Conservation (phyloP, 2,329 filamentous ascomycete genomes). For the Bipolaris gigantea region DNA sequence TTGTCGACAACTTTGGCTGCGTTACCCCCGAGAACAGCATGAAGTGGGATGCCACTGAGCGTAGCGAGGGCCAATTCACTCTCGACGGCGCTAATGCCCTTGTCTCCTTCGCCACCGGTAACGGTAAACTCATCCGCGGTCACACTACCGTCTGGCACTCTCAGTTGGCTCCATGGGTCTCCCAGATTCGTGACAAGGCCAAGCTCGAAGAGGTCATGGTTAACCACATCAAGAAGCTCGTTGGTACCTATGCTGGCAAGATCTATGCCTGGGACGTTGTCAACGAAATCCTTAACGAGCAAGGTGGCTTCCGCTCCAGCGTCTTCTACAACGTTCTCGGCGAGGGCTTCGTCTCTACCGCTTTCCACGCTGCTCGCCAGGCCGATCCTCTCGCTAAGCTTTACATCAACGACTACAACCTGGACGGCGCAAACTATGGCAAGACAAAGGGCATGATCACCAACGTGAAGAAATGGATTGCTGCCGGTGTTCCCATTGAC, state of each 20-base stretch:
- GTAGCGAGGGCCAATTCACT: slow-evolving; percentile 55
- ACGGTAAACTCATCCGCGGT: slow-evolving; percentile 62
- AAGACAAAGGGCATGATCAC: slow-evolving; percentile 61
- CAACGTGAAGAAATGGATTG: slow-evolving; percentile 66
- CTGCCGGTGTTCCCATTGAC: slow-evolving; percentile 64
- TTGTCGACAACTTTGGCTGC: slow-evolving; percentile 64
- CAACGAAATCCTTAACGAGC: slow-evolving; percentile 57
- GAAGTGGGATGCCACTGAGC: slow-evolving; percentile 66
- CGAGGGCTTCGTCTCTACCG: slow-evolving; percentile 69
- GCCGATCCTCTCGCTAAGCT: slow-evolving; percentile 69
- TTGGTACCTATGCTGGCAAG: slow-evolving; percentile 64
- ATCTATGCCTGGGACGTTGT: slow-evolving; percentile 57
- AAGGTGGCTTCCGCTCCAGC: slow-evolving; percentile 60
- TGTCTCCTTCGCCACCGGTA: slow-evolving; percentile 60
- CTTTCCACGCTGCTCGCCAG: slow-evolving; percentile 67
- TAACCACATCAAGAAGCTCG: slow-evolving; percentile 62
- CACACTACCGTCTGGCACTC: slow-evolving; percentile 68
- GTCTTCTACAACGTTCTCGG: slow-evolving; percentile 71
- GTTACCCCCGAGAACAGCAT: slow-evolving; percentile 69
- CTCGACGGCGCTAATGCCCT: slow-evolving; percentile 61
- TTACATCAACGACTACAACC: slow-evolving; percentile 73
- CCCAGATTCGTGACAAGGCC: slow-evolving; percentile 54
- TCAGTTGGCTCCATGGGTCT: slow-evolving; percentile 59
- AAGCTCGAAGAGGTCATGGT: slow-evolving; percentile 60
- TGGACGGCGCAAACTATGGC: slow-evolving; percentile 61